Percentiles rank a stretch among this genome's conserved stretches.
Evolutionary conservation across 2,329 filamentous ascomycete genomes (phyloP).

Genomic region (Penicillium sp.): DNA sequence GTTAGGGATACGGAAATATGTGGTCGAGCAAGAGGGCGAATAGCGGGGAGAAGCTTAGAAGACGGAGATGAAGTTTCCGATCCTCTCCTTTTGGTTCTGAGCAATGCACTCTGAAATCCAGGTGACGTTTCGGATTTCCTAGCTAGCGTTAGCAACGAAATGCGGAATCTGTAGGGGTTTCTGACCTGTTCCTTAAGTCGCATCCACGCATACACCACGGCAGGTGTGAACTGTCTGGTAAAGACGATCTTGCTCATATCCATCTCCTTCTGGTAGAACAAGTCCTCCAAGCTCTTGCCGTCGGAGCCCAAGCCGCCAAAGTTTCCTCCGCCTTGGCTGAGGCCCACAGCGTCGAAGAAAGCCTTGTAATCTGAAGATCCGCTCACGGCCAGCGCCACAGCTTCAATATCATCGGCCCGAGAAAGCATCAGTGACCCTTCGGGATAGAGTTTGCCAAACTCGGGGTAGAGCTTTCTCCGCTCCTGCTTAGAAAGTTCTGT

Average conservation of each 20-base stretch:
- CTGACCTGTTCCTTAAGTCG: slow-evolving; percentile 95
- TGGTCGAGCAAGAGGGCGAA: background rate
- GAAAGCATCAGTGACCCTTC: slow-evolving; percentile 96
- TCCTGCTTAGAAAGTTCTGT: slow-evolving; percentile 94
- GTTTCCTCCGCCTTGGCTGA: slow-evolving; percentile 73
- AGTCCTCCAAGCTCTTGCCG: slow-evolving; percentile 88
- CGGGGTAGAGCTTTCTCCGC: slow-evolving; percentile 94
- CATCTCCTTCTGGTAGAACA: slow-evolving; percentile 99
- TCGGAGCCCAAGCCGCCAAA: slow-evolving; percentile 80
- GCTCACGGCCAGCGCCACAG: slow-evolving; percentile 90
- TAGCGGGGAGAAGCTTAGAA: slow-evolving; percentile 62
- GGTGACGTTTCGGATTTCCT: slow-evolving; percentile 99
- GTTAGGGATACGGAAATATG: background rate
- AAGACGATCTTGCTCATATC: slow-evolving; percentile 95
- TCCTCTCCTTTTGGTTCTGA: slow-evolving; percentile 98
- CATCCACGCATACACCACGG: slow-evolving; percentile 96
- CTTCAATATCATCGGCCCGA: slow-evolving; percentile 91
- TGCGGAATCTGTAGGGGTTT: background rate
- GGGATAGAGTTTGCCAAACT: slow-evolving; percentile 87
- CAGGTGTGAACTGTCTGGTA: slow-evolving; percentile 92
- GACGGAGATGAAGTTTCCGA: slow-evolving; percentile 98
- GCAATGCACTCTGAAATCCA: slow-evolving; percentile 99
- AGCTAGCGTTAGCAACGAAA: slow-evolving; percentile 30
- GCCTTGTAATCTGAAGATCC: slow-evolving; percentile 91
- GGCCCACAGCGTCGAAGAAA: slow-evolving; percentile 91